Evolutionary conservation across 257 asterid genomes (phyloP).

Genomic region (Solanum megistacrolobum): DNA sequence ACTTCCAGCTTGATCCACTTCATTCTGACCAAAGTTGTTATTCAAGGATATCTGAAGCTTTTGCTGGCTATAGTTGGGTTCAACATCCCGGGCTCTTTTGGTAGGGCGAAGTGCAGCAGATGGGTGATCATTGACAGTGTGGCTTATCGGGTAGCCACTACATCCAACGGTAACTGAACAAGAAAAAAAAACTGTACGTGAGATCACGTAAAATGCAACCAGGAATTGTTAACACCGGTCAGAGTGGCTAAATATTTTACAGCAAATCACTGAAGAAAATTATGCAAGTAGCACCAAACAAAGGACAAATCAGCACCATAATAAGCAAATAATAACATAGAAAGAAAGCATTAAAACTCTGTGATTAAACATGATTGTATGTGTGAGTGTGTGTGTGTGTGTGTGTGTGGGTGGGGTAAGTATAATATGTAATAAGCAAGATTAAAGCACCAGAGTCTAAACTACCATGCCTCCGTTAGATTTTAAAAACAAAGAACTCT

Average conservation of each 20-base stretch:
- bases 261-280: neutral
- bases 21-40: slow-evolving; percentile 29
- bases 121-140: slow-evolving; percentile 20
- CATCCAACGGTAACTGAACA: slow-evolving; percentile 41
- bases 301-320: neutral
- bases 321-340: neutral
- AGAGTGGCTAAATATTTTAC: neutral
- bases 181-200: neutral
- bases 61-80: slow-evolving; percentile 33
- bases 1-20: slow-evolving; percentile 26
- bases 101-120: slow-evolving; percentile 20
- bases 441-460: neutral
- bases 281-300: neutral
- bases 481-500: neutral
- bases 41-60: slow-evolving; percentile 40
- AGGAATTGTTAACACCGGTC: neutral
- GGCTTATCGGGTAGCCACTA: slow-evolving; percentile 30
- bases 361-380: neutral
- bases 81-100: slow-evolving; percentile 36
- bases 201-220: neutral
- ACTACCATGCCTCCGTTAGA: neutral
- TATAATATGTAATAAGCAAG: neutral
- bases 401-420: neutral
- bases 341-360: neutral
- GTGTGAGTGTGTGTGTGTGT: no score